Evolutionary conservation across 164 flowering plant species (phyloP), one percentile per base, ranked within the genome.

Genomic region (Paratinospora sagittata): DNA sequence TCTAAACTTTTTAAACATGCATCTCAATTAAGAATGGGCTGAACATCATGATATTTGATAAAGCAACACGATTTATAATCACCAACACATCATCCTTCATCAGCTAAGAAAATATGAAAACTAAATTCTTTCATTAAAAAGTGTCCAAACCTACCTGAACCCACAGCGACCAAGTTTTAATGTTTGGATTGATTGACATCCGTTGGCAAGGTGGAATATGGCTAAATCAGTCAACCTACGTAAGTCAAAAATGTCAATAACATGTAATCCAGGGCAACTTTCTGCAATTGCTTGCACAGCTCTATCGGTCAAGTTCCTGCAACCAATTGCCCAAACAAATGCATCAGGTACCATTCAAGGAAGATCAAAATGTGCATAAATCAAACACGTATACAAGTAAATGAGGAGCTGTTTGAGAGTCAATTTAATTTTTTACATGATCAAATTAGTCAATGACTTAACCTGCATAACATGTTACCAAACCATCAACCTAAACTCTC

Each of bases 221-320:
- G 93, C 69, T 76, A 67, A 67, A 83, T 95, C 96, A n/a, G 96
- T 92, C 81, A 95, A 77, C 65, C 83, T 85, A 66, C 64, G 27
- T 85, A 94, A 77, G 74, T 86, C 82, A 69, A 21, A 68, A 41
- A 95, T 84, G 67, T 90, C 87, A 47, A 95, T 82, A 14, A 85
- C 77, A 76, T 76, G n/a, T 76, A 95, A 82, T 12, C 71, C 75
- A 45, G 85, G 16, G 81, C 97, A 95, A 11, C 30, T 79, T 71
- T 81, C 79, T 21, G 86, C 85, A 66, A 92, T 86, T 71, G 61
- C 81, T 80, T 86, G 82, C 78, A 92, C 1, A 37, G 97, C 87
- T 26, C 68, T 61, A 84, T 95, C 97, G 67, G 96, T 87, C 85
- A 95, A 75, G 43, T 84, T 80, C 80, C 98, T 92, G 89, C 79